Percentiles rank a stretch among this genome's conserved stretches.
Evolutionary conservation across 163 green algal species (phyloP).

Genomic region (Scenedesmus sp.): DNA sequence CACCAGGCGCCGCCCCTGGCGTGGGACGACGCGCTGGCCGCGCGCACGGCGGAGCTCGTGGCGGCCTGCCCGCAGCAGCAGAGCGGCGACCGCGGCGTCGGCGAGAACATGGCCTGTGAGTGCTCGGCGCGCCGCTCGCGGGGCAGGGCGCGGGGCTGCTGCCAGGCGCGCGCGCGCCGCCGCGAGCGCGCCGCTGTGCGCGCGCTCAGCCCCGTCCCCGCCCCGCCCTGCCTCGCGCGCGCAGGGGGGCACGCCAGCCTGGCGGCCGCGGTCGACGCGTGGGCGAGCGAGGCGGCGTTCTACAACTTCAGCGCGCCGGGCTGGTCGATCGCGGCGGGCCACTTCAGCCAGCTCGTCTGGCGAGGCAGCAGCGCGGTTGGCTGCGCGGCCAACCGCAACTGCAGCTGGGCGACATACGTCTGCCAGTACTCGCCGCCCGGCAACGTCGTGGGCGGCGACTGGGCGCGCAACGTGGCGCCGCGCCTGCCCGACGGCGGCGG

Average conservation of each 20-base stretch:
- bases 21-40: neutral
- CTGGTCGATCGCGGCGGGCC: conserved; percentile 27
- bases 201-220: too few species aligned
- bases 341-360: conserved; percentile 46
- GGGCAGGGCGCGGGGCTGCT: too few species aligned
- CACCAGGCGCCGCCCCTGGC: neutral
- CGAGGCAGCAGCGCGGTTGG: conserved; percentile 6
- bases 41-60: conserved; percentile 8
- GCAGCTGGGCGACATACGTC: conserved; percentile 21
- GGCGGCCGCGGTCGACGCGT: conserved; percentile 12
- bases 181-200: too few species aligned
- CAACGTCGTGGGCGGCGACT: conserved; percentile 1
- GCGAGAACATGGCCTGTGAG: conserved; percentile 34
- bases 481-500: too few species aligned
- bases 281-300: conserved; percentile 11
- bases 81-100: neutral
- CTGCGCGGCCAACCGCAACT: conserved; percentile 23
- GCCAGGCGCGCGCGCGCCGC: too few species aligned
- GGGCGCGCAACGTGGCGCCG: too few species aligned
- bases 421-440: conserved; percentile 25
- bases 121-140: too few species aligned
- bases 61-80: conserved; percentile 3
- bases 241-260: conserved; percentile 2
- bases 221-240: too few species aligned
- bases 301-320: conserved; percentile 17